Conservation (phyloP, 2,329 filamentous ascomycete genomes). For the Pseudomassariella vexata region DNA sequence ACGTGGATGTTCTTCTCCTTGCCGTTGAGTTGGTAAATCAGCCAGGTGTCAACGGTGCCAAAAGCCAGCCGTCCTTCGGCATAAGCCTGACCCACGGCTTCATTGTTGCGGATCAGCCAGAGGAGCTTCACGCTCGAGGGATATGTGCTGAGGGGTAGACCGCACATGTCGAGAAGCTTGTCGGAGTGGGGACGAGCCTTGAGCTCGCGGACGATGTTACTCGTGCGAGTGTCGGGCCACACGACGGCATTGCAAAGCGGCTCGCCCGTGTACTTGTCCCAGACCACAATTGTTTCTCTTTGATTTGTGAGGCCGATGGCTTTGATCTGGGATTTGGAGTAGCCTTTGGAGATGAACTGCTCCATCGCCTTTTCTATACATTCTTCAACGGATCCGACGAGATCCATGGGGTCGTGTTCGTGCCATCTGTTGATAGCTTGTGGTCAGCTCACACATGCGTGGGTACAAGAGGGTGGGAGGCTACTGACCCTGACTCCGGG, state of each 20-base stretch:
- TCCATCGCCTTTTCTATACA: constrained; percentile 75
- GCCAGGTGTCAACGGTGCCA: constrained; percentile 84
- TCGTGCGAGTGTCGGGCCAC: constrained; percentile 83
- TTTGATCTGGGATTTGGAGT: constrained; percentile 63
- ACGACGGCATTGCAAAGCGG: constrained; percentile 80
- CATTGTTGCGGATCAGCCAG: constrained; percentile 72
- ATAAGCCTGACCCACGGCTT: constrained; percentile 67
- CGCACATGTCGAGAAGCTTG: constrained; percentile 64
- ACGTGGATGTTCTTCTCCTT: constrained; percentile 61
- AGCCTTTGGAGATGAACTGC: constrained; percentile 64
- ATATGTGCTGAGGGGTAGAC: constrained; percentile 81
- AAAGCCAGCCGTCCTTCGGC: constrained; percentile 72
- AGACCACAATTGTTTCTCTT: constrained; percentile 80
- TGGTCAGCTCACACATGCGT: constrained; percentile 7
- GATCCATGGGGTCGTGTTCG: constrained; percentile 77
- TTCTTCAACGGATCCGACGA: constrained; percentile 67
- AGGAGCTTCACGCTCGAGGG: constrained; percentile 80
- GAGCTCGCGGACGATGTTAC: constrained; percentile 66
- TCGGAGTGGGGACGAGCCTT: constrained; percentile 64
- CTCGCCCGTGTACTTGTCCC: constrained; percentile 76
- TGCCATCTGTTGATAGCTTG: constrained; percentile 60
- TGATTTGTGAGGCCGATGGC: constrained; percentile 86
- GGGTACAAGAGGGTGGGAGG: constrained; percentile 2
- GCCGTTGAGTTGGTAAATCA: constrained; percentile 78
- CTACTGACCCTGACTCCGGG: constrained; percentile 72